Percentiles rank a stretch among this genome's conserved stretches.
Evolutionary conservation across 2,329 filamentous ascomycete species (phyloP).

Genomic region (Fusarium armeniacum): DNA sequence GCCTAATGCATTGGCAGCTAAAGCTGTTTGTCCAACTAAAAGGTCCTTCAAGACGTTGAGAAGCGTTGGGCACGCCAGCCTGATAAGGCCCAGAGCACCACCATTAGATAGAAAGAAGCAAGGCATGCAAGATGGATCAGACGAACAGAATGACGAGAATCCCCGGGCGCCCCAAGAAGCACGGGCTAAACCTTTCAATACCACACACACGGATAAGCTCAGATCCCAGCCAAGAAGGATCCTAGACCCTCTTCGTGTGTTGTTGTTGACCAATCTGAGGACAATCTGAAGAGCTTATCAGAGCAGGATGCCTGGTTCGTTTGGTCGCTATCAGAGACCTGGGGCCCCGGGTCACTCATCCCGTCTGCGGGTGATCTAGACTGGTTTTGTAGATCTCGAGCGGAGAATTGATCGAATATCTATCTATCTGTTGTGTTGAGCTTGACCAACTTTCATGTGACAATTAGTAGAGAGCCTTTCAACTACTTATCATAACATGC

Average conservation of each 20-base stretch:
- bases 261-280: conserved; percentile 30
- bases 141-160: not conserved
- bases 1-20: too few relatives aligned
- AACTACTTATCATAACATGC: conserved; percentile 7
- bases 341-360: conserved; percentile 34
- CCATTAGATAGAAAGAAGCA: not conserved
- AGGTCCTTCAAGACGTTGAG: not conserved
- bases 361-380: conserved; percentile 28
- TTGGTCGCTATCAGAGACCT: conserved; percentile 32
- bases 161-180: conserved; percentile 22
- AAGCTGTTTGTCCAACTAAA: not conserved
- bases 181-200: conserved; percentile 32
- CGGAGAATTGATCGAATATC: conserved; percentile 22
- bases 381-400: conserved; percentile 29
- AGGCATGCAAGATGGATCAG: not conserved
- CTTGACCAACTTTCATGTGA: conserved; percentile 10
- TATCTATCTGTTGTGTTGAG: not conserved
- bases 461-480: not conserved
- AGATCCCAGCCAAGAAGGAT: conserved; percentile 12
- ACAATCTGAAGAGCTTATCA: conserved; percentile 37
- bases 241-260: conserved; percentile 18
- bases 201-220: conserved; percentile 21
- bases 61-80: not conserved
- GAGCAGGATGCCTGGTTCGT: conserved; percentile 14
- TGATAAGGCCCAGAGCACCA: conserved; percentile 12